Percentiles rank a stretch among this genome's conserved stretches.
Evolutionary conservation across 228 moss, liverwort and hornwort species (phyloP).

Genomic region (Sphagnum fallax): DNA sequence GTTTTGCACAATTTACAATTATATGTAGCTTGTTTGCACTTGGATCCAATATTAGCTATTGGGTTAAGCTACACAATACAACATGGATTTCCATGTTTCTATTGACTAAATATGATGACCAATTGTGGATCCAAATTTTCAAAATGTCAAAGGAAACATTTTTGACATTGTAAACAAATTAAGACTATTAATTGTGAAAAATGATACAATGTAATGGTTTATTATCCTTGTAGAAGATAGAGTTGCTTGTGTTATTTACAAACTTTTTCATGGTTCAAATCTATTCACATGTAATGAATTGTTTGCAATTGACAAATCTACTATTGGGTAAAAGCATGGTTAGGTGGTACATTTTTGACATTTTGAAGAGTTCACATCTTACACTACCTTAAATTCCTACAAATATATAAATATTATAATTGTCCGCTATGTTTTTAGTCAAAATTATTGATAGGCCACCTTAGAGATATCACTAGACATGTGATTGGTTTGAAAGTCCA

Average conservation of each 20-base stretch:
- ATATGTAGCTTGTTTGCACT: not conserved
- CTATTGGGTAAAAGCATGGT: not conserved
- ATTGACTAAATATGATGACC: not conserved
- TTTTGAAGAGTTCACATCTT: not conserved
- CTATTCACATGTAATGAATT: not conserved
- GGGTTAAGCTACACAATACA: not conserved
- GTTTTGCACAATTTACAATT: no score
- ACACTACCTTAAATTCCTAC: not conserved
- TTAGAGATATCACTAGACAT: no score
- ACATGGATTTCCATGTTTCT: not conserved
- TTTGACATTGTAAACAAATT: not conserved
- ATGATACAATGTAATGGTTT: not conserved
- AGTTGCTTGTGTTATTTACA: not conserved
- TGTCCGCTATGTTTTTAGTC: not conserved
- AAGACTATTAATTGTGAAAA: not conserved
- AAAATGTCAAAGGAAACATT: not conserved
- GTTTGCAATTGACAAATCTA: not conserved
- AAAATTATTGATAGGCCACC: no score
- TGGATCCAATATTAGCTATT: not conserved
- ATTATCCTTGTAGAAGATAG: not conserved
- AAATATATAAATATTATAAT: not conserved
- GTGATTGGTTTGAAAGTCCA: no score
- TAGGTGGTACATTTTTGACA: no score
- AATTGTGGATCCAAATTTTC: not conserved
- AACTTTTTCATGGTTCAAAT: not conserved